Conservation (phyloP, 768 basidiomycete species). For the Tephrocybe sp. region DNA sequence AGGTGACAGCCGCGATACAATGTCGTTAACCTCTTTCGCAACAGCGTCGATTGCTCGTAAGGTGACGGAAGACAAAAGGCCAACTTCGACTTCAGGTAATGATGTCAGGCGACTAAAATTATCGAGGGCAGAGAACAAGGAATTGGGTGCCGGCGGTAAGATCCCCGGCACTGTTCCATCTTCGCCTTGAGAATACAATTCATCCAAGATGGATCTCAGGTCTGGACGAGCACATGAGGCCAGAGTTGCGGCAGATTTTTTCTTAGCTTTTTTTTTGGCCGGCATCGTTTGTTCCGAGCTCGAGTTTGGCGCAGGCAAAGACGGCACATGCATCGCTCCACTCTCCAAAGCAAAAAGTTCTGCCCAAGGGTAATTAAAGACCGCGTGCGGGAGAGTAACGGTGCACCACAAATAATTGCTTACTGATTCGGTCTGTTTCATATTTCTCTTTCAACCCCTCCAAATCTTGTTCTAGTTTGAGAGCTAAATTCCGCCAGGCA, state of each 20-base stretch:
- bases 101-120: constrained; percentile 26
- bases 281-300: constrained; percentile 11
- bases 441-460: constrained; percentile 34
- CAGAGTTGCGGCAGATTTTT: constrained; percentile 6
- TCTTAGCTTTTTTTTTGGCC: constrained; percentile 19
- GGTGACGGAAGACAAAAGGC: constrained; percentile 25
- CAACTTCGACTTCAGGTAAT: constrained; percentile 20
- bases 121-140: constrained; percentile 27
- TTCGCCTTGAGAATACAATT: constrained; percentile 3
- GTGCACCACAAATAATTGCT: constrained; percentile 6
- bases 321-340: constrained; percentile 15
- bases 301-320: constrained; percentile 8
- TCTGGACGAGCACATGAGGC: constrained; percentile 9
- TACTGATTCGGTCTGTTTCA: constrained; percentile 41
- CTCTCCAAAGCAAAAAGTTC: constrained; percentile 22
- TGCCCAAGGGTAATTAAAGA: background rate
- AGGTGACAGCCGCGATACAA: constrained; percentile 3
- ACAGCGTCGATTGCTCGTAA: constrained; percentile 28
- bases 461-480: constrained; percentile 39
- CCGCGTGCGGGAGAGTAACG: constrained; percentile 14
- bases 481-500: constrained; percentile 39
- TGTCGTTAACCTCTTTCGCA: constrained; percentile 11
- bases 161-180: constrained; percentile 7
- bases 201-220: constrained; percentile 18
- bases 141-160: constrained; percentile 8